These are phyloP conservation scores for Colletotrichum sidae DNA, from an alignment of 2,329 filamentous ascomycete species.

Conservation along the genomic window DNA sequence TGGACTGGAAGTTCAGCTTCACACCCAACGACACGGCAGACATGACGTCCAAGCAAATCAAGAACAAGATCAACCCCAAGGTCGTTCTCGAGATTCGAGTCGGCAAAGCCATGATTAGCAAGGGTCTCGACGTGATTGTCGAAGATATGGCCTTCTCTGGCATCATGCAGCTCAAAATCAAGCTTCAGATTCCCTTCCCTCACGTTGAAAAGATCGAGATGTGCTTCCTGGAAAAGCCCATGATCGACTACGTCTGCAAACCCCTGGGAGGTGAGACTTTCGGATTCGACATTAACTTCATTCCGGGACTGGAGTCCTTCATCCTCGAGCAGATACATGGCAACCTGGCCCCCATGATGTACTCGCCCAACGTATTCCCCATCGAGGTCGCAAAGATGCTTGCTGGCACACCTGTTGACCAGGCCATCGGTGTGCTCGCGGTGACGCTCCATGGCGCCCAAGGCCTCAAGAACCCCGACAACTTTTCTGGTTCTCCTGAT, in stretches of 20 bases:
- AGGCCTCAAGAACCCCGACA: constrained; percentile 94
- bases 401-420: constrained; percentile 91
- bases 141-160: constrained; percentile 98
- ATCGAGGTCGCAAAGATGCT: constrained; percentile 99
- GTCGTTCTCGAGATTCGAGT: constrained; percentile 93
- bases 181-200: constrained; percentile 94
- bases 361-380: constrained; percentile 95
- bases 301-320: constrained; percentile 91
- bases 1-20: constrained; percentile 99
- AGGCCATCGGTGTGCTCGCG: constrained; percentile 93
- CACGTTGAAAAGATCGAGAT: constrained; percentile 96
- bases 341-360: constrained; percentile 97
- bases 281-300: constrained; percentile 99
- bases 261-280: constrained; percentile 94
- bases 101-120: constrained; percentile 96
- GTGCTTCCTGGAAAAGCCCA: constrained; percentile 89
- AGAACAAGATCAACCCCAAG: constrained; percentile 97
- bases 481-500: constrained; percentile 90
- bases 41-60: constrained; percentile 88
- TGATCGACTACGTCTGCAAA: constrained; percentile 97
- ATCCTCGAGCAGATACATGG: constrained; percentile 97
- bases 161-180: constrained; percentile 96
- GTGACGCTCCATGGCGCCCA: constrained; percentile 91
- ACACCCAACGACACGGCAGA: constrained; percentile 94
- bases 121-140: constrained; percentile 96